phyloP scores from a whole-genome alignment of 768 basidiomycete genomes.

The Clitopilus hobsonii region DNA sequence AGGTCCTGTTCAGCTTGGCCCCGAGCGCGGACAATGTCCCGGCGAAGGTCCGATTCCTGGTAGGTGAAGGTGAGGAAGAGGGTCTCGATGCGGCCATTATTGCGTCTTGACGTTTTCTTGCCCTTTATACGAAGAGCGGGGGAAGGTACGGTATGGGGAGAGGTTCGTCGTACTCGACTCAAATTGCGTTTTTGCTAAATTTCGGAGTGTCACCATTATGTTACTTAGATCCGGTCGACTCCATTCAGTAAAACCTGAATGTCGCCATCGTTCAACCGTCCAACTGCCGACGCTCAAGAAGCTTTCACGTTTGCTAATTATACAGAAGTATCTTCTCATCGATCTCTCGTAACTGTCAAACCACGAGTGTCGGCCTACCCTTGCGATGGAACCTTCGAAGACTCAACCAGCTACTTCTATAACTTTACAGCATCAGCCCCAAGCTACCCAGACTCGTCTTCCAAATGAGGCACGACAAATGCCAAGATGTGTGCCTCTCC shows the following conservation, averaged over 20 bases:
- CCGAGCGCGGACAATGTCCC: neutral
- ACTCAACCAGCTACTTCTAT: too few relatives aligned
- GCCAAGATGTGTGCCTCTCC: neutral
- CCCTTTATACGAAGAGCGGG: neutral
- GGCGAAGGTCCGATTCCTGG: neutral
- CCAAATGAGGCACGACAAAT: neutral
- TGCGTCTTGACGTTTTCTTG: neutral
- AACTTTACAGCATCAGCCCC: neutral
- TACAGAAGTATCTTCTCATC: neutral
- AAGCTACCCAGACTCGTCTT: neutral
- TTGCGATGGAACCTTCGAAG: too few relatives aligned
- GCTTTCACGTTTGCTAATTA: neutral
- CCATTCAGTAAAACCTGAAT: neutral
- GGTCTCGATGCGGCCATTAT: neutral
- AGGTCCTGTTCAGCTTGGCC: neutral
- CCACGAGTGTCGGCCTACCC: too few relatives aligned
- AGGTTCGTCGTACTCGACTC: neutral
- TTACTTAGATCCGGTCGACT: constrained; percentile 1
- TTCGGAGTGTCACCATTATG: constrained; percentile 1
- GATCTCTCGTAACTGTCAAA: too few relatives aligned
- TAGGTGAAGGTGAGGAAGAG: neutral
- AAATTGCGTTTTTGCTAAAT: neutral
- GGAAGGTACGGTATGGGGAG: neutral
- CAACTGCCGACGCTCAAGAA: neutral
- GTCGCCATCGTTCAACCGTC: neutral